Percentiles rank a stretch among this genome's conserved stretches.
These are phyloP conservation scores for Fraxinus cuspidata DNA, from an alignment of 257 asterid genomes.

Conservation along the genomic window DNA sequence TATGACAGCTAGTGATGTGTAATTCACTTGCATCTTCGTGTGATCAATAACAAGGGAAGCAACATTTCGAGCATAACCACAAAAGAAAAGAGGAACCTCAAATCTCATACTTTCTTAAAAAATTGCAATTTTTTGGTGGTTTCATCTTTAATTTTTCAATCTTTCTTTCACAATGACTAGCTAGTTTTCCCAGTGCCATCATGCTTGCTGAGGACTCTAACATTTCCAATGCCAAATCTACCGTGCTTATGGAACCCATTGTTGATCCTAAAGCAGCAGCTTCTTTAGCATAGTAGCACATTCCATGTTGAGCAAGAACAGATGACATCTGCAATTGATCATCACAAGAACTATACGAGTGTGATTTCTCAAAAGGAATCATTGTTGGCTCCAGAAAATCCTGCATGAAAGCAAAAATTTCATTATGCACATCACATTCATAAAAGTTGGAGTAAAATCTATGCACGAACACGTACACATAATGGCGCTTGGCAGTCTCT, in stretches of 20 bases:
- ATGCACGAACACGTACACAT: conserved; percentile 45
- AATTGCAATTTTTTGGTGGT: conserved; percentile 28
- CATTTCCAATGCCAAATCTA: conserved; percentile 83
- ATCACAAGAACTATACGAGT: conserved; percentile 60
- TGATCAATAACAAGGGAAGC: neutral
- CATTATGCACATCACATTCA: conserved; percentile 29
- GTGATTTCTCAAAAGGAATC: conserved; percentile 39
- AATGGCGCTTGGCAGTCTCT: conserved; percentile 53
- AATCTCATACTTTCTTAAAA: conserved; percentile 54
- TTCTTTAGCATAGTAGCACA: conserved; percentile 70
- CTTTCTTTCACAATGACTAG: conserved; percentile 36
- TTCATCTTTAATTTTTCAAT: conserved; percentile 24
- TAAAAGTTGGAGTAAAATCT: conserved; percentile 18
- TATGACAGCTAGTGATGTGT: neutral
- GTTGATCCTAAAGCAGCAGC: conserved; percentile 46
- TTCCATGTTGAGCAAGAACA: conserved; percentile 70
- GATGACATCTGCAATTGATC: conserved; percentile 76
- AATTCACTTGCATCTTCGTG: neutral
- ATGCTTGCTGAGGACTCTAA: conserved; percentile 58
- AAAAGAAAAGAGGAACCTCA: neutral
- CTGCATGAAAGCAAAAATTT: conserved; percentile 44
- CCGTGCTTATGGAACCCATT: conserved; percentile 35
- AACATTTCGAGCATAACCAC: conserved; percentile 6
- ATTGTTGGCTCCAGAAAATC: conserved; percentile 49
- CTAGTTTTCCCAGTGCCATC: conserved; percentile 77